phyloP scores from a whole-genome alignment of 345 rosid genomes.

The Corchorus olitorius region DNA sequence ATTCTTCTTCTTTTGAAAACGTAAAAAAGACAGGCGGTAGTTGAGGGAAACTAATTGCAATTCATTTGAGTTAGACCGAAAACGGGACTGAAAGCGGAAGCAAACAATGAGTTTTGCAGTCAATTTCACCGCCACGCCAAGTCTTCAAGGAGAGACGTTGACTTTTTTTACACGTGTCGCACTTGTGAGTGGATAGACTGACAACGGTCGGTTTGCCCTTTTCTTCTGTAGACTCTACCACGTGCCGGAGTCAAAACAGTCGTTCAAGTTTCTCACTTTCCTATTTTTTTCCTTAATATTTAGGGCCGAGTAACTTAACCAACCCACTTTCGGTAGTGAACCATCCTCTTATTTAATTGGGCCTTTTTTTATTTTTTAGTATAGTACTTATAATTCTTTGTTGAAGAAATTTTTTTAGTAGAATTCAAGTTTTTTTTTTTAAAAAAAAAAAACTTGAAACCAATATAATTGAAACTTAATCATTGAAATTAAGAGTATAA shows the following conservation, averaged over 20 bases:
- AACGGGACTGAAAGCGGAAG: background rate
- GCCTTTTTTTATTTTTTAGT: background rate
- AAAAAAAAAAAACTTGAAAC: no score
- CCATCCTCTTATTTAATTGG: background rate
- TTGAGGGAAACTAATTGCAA: background rate
- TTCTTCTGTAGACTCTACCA: background rate
- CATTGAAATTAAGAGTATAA: no score
- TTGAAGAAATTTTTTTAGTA: no score
- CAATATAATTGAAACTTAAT: no score
- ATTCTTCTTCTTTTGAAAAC: background rate
- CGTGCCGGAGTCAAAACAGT: conserved; percentile 13
- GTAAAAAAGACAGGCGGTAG: background rate
- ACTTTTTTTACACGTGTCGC: conserved; percentile 28
- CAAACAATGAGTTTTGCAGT: conserved; percentile 12
- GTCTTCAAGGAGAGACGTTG: conserved; percentile 18
- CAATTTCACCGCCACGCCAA: conserved; percentile 16
- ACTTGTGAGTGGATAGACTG: background rate
- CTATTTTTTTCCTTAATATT: background rate
- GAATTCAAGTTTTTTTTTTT: no score
- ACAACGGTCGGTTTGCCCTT: background rate
- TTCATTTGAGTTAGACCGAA: background rate
- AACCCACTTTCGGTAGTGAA: background rate
- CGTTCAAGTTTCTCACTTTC: background rate
- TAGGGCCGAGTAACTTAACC: background rate
- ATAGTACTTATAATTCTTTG: no score